Evolutionary conservation across 139 green algal genomes (phyloP), one percentile per base, ranked within the genome.

Genomic region (Tetraselmis chui): DNA sequence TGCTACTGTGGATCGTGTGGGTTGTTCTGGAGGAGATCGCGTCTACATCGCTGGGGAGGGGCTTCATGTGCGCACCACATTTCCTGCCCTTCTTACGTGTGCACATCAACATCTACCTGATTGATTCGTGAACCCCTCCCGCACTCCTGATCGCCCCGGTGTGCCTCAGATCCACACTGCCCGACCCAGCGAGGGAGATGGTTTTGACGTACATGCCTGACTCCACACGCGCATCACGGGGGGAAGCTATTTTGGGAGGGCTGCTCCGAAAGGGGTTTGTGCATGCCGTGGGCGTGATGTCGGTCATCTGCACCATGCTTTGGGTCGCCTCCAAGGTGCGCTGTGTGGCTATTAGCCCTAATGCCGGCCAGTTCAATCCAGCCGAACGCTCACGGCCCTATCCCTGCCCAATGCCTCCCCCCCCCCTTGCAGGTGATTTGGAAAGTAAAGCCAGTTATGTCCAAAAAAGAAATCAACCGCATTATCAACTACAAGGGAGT

Each of bases 381-480:
- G n/a, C n/a, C n/a, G n/a, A n/a, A n/a, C n/a, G n/a, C n/a, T n/a
- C n/a, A n/a, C n/a, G n/a, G n/a, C n/a, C n/a, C n/a, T n/a, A n/a
- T n/a, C n/a, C n/a, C n/a, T n/a, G n/a, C n/a, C n/a, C n/a, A n/a
- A n/a, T n/a, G n/a, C n/a, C n/a, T 67, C 18, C 45, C 45, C 11
- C 45, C 45, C 11, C 45, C 59, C 31, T 78, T 79, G 45, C 28
- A 76, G 31, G 74, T 32, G 31, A 59, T 82, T 26, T 85, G 82
- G 82, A 80, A 30, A 28, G 25, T 78, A 28, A 31, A 76, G 29
- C 24, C 29, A 1, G 27, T 59, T 31, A 29, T 85, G 30, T 81
- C 82, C 29, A 85, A 85, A 59, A 85, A 82, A 32, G 82, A 85
- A n/a, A 25, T 28, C 0, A 80, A 74, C 31, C 76, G 28, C n/a